Evolutionary conservation across 805 yeast species (phyloP).

Genomic region (Wickerhamiella sorbophila): DNA sequence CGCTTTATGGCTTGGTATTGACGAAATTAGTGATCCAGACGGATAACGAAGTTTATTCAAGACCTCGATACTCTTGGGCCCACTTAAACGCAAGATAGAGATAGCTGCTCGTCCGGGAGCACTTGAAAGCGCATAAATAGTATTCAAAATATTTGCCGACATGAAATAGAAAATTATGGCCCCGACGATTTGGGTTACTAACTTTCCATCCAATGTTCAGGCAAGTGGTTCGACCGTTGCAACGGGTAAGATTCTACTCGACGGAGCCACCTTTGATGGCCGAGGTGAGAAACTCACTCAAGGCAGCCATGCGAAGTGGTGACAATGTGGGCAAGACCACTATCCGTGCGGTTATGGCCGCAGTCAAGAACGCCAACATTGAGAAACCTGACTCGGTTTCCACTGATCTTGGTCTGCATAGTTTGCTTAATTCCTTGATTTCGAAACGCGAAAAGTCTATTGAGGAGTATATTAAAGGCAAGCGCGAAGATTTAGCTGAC

Average conservation of each 20-base stretch:
- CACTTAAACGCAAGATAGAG: constrained; percentile 73
- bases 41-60: constrained; percentile 5
- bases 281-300: constrained; percentile 31
- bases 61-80: constrained; percentile 31
- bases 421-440: constrained; percentile 30
- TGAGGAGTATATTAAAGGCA: constrained; percentile 32
- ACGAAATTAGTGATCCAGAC: background rate
- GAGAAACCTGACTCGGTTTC: constrained; percentile 20
- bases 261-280: constrained; percentile 26
- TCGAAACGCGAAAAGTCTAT: constrained; percentile 35
- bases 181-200: background rate
- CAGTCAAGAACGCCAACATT: constrained; percentile 24
- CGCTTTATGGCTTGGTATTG: constrained; percentile 25
- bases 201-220: background rate
- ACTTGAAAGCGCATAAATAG: constrained; percentile 86
- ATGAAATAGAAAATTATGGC: background rate
- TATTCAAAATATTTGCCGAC: constrained; percentile 30
- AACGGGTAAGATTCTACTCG: background rate
- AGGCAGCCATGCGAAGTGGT: constrained; percentile 35
- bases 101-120: constrained; percentile 71
- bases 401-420: constrained; percentile 24
- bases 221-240: background rate
- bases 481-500: constrained; percentile 40
- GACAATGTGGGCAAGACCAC: constrained; percentile 25
- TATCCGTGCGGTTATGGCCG: constrained; percentile 23